Conservation (phyloP, 2,329 filamentous ascomycete species). For the Ophiostoma novo-ulmi region DNA sequence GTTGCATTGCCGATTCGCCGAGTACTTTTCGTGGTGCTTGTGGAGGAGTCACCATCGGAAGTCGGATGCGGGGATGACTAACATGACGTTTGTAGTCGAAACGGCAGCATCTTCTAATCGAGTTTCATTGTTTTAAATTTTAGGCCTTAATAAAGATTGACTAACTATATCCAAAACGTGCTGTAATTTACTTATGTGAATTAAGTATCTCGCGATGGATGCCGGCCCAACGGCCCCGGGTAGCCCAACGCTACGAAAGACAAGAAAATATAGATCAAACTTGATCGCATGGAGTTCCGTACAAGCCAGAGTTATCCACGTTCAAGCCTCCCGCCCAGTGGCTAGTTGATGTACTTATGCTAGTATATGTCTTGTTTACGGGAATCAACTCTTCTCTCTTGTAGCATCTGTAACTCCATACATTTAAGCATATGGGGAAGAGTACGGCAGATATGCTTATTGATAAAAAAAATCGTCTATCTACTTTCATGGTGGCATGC, state of each 20-base stretch:
- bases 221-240: background rate
- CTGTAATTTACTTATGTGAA: background rate
- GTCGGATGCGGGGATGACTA: conserved; percentile 9
- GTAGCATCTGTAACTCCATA: background rate
- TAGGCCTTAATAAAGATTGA: no score
- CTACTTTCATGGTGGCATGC: background rate
- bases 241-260: background rate
- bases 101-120: no score
- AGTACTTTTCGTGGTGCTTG: conserved; percentile 9
- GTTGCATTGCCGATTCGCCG: conserved; percentile 3
- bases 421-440: background rate
- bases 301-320: background rate
- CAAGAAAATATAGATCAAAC: background rate
- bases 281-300: background rate
- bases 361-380: no score
- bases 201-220: background rate
- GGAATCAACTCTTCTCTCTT: no score
- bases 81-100: background rate
- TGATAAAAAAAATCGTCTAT: background rate
- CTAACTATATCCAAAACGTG: no score
- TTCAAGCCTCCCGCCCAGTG: background rate
- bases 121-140: no score
- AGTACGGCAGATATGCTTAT: background rate
- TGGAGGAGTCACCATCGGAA: background rate
- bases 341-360: background rate